Base-by-base conservation (phyloP, 2,329 filamentous ascomycete species). In the Arthrobotrys pseudoclavata region DNA sequence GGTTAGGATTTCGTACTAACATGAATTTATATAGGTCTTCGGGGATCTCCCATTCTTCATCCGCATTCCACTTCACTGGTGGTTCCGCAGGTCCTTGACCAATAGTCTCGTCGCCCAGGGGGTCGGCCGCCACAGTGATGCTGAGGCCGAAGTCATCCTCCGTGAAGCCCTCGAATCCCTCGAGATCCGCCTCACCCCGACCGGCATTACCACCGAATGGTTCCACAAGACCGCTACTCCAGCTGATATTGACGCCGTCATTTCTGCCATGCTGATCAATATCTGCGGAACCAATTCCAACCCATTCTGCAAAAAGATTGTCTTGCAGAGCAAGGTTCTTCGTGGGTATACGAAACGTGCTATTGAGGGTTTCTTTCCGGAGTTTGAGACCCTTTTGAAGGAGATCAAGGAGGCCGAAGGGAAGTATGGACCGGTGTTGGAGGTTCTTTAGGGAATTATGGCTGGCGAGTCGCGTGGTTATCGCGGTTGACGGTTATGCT, bases 101-200 rank as follows among this genome's bases (percentile, higher is more conserved):
- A 42, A 60, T 24, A 29, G 61, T 18, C 74, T 77, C 37, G 47
- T 52, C 29, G 42, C 22, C 40, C 74, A 77, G 52, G 74, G 74
- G 26, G 53, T 77, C 52, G 74, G 74, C 42, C 74, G 67, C 26
- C 74, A 77, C 61, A 77, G 60, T 40, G 67, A 70, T 15, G 52
- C 37, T 10, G 74, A 77, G 37, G 57, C 70, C 45, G 45, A 77
- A 12, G 53, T 42, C 18, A 77, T 77, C n/a, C 74, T 77, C 18
- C 67, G 61, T 13, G 74, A 77, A 24, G 74, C 74, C 7, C 62
- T 77, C 37, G 24, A 45, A 15, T 55, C 50, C n/a, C 61, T 77
- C n/a, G 67, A 71, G 34, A 55, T 52, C 10, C 74, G 74, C 15
- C 52, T 77, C 18, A 37, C 74, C 3, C 67, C 67, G 0, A 53